Evolutionary conservation across 2,329 filamentous ascomycete species (phyloP).

Genomic region (Colletotrichum salicis): DNA sequence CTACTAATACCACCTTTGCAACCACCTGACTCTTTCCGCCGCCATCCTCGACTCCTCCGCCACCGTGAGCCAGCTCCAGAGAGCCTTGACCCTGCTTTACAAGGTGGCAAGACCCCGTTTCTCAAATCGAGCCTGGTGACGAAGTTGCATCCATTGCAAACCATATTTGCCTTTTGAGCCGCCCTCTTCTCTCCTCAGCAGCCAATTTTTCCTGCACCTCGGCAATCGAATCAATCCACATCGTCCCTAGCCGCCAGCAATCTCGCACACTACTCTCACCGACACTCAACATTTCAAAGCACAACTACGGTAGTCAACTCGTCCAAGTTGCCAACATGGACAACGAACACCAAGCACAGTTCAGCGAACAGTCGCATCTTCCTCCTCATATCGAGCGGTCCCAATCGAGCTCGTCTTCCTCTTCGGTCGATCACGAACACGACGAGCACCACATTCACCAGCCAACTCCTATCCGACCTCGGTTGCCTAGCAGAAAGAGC

Average conservation of each 20-base stretch:
- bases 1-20: slow-evolving; percentile 20
- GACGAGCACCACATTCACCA: slow-evolving; percentile 57
- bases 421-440: slow-evolving; percentile 45
- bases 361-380: slow-evolving; percentile 37
- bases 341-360: slow-evolving; percentile 38
- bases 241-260: background rate
- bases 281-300: background rate
- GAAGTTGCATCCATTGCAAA: slow-evolving; percentile 26
- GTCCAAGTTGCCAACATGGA: slow-evolving; percentile 32
- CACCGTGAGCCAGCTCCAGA: slow-evolving; percentile 16
- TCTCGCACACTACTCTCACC: background rate
- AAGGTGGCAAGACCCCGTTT: slow-evolving; percentile 36
- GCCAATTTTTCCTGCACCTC: background rate
- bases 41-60: slow-evolving; percentile 31
- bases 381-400: slow-evolving; percentile 51
- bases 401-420: slow-evolving; percentile 45
- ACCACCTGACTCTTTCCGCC: slow-evolving; percentile 29
- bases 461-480: slow-evolving; percentile 69
- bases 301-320: background rate
- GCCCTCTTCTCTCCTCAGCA: slow-evolving; percentile 17
- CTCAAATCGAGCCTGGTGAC: slow-evolving; percentile 32
- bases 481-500: slow-evolving; percentile 78
- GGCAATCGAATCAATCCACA: background rate
- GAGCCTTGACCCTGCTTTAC: slow-evolving; percentile 31
- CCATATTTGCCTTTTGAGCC: slow-evolving; percentile 28